Conservation (phyloP, 345 rosid species). For the Alliaria petiolata region DNA sequence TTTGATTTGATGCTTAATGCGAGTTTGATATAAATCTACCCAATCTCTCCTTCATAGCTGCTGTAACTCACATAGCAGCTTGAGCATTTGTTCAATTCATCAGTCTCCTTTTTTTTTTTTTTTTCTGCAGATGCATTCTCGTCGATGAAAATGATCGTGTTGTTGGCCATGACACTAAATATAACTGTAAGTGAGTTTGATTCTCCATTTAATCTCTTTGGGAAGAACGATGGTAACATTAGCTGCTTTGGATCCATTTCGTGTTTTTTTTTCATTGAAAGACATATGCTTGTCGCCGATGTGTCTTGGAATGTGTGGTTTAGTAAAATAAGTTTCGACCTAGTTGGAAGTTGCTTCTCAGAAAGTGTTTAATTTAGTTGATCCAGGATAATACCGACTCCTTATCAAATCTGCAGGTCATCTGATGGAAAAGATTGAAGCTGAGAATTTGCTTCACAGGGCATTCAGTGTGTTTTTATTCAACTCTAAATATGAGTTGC, state of each 20-base stretch:
- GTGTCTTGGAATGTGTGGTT: neutral
- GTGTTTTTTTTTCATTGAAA: neutral
- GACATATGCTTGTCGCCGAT: neutral
- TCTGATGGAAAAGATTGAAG: conserved; percentile 86
- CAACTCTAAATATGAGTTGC: conserved; percentile 88
- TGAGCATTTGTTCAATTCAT: neutral
- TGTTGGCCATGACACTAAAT: conserved; percentile 82
- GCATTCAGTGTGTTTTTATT: conserved; percentile 96
- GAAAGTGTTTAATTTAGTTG: neutral
- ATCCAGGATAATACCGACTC: neutral
- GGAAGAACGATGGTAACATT: neutral
- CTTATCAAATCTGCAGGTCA: conserved; percentile 58
- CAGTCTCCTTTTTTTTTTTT: neutral
- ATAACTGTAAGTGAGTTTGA: conserved; percentile 58
- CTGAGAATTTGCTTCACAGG: conserved; percentile 74
- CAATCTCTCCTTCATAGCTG: neutral
- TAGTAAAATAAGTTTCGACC: neutral
- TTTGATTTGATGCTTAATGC: neutral
- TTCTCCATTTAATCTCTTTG: neutral
- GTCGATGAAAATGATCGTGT: conserved; percentile 78
- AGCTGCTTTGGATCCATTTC: neutral
- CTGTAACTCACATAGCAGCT: neutral
- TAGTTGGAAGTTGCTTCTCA: neutral
- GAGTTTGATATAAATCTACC: neutral
- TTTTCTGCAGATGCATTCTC: conserved; percentile 75